Evolutionary conservation across 805 yeast species (phyloP), one percentile per base, ranked within the genome.

Genomic region (Candida nemodendra): DNA sequence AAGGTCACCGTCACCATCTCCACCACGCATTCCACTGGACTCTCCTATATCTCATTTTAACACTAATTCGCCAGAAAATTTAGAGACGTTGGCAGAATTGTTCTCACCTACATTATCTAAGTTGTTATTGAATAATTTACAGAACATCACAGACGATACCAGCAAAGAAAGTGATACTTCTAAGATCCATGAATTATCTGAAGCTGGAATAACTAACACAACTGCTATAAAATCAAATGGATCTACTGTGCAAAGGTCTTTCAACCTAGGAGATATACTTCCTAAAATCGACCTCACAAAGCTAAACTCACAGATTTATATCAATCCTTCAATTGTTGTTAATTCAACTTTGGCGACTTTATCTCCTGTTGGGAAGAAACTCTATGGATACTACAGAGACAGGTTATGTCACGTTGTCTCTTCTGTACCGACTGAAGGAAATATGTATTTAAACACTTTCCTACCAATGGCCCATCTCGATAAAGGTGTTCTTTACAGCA

Each of bases 391-490:
- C 51, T 76, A 74, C 49, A 67, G 69, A 21, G 71, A 72, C 41
- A 65, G 64, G 9, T 49, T 76, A 27, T 62, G 74, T 11, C 51
- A 53, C 6, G 61, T 64, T 27, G 67, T 73, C 1, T 72, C 74
- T 3, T 68, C 75, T 24, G 74, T 78, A 1, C 78, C 80, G 1
- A 59, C 62, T 28, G 69, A 64, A 21, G 73, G 76, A 19, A 76
- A 76, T 45, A 68, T 71, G 45, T 76, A 69, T 51, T 69, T 72
- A 44, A 68, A 68, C 24, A 72, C 77, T 14, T 75, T 76, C 47
- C 48, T 76, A 30, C 82, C 82, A 2, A 64, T 76, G 60, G 81
- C 81, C 0, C 76, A 74, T 32, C 53, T 61, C 39, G 78, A 76
- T 47, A 53, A 56, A 23, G 76, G 79, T 4, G 77, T 76, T 2